These are phyloP conservation scores for Plasmodium malariae DNA, from an alignment of 169 alveolate species.

Conservation along the genomic window DNA sequence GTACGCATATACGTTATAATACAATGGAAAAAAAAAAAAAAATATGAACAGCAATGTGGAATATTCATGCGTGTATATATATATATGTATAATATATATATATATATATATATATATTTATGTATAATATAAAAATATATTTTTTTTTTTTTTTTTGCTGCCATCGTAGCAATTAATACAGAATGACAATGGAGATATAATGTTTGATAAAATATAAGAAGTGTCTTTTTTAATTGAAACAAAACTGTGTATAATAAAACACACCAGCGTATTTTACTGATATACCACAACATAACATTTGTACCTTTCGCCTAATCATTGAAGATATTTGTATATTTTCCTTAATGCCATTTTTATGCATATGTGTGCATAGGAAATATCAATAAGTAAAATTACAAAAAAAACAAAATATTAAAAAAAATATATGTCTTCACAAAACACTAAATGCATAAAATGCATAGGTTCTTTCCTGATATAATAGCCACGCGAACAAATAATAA, in stretches of 20 bases:
- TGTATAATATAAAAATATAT: no score
- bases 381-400: not conserved
- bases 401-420: not conserved
- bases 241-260: not conserved
- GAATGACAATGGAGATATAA: not conserved
- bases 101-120: no score
- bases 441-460: conserved; percentile 7
- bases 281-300: not conserved
- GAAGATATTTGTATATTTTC: not conserved
- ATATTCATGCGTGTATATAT: not conserved
- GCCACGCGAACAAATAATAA: not conserved
- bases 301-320: conserved; percentile 2
- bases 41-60: not conserved
- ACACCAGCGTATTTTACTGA: conserved; percentile 7
- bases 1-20: conserved; percentile 8
- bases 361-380: conserved; percentile 23
- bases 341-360: conserved; percentile 21
- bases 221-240: not conserved
- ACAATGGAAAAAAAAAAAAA: conserved; percentile 40
- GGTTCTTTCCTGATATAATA: not conserved
- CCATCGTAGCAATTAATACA: conserved; percentile 1
- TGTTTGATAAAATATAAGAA: not conserved
- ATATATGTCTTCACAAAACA: conserved; percentile 3
- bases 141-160: conserved; percentile 25
- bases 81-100: no score